A percentile compares a stretch with the other conserved stretches of the same genome.
Evolutionary conservation across 495 filamentous ascomycete species (phyloP).

Genomic region (Massariosphaeria phaeospora): DNA sequence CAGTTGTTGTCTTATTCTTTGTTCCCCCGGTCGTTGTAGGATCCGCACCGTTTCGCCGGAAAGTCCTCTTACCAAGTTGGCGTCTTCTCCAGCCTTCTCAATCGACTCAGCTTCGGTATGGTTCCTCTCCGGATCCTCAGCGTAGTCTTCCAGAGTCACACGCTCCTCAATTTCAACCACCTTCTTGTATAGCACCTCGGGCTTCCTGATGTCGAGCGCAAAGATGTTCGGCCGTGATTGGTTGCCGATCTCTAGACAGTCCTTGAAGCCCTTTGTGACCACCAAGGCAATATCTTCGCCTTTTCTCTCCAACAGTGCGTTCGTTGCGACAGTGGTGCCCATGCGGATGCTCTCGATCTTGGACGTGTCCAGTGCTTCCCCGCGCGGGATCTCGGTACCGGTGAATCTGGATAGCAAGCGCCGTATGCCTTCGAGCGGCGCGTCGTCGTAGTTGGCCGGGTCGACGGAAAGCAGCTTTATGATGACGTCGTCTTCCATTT

Average conservation of each 20-base stretch:
- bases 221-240: slow-evolving; percentile 47
- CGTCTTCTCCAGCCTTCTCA: slow-evolving; percentile 45
- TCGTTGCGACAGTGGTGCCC: slow-evolving; percentile 48
- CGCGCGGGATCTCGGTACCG: slow-evolving; percentile 68
- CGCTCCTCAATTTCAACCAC: slow-evolving; percentile 47
- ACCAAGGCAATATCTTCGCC: slow-evolving; percentile 88
- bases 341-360: slow-evolving; percentile 60
- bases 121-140: slow-evolving; percentile 66
- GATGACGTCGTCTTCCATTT: slow-evolving; percentile 46
- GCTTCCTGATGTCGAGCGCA: slow-evolving; percentile 46
- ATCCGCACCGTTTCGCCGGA: slow-evolving; percentile 68
- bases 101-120: slow-evolving; percentile 48
- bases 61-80: slow-evolving; percentile 59
- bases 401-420: slow-evolving; percentile 81
- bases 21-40: slow-evolving; percentile 53
- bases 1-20: slow-evolving; percentile 50
- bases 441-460: slow-evolving; percentile 50
- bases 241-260: slow-evolving; percentile 70
- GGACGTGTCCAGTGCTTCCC: slow-evolving; percentile 75
- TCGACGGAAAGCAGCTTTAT: slow-evolving; percentile 51
- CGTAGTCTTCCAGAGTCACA: slow-evolving; percentile 73
- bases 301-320: slow-evolving; percentile 79
- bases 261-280: slow-evolving; percentile 88
- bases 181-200: slow-evolving; percentile 45
- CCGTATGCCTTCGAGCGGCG: slow-evolving; percentile 67